Evolutionary conservation across 306 rosid genomes (phyloP).

Genomic region (Pyrus pyrifolia): DNA sequence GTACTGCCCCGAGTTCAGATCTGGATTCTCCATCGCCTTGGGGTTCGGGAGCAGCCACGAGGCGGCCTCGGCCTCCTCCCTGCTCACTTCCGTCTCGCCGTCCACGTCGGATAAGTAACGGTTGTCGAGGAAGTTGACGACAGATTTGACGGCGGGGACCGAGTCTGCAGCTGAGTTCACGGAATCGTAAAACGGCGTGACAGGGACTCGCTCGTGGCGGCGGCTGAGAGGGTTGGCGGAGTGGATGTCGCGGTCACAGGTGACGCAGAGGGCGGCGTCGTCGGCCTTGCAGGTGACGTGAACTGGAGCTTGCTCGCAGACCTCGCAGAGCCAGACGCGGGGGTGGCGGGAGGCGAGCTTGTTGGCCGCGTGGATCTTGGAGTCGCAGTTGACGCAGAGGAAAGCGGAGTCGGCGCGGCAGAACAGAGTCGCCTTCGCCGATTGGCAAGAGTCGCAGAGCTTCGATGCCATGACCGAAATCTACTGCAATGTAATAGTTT

Average conservation of each 20-base stretch:
- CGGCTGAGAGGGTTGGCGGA: constrained; percentile 88
- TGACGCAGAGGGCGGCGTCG: constrained; percentile 77
- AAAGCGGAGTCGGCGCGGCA: constrained; percentile 93
- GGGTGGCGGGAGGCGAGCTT: constrained; percentile 94
- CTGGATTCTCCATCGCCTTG: constrained; percentile 39
- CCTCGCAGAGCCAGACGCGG: constrained; percentile 80
- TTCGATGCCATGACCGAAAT: constrained; percentile 63
- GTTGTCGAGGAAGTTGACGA: constrained; percentile 39
- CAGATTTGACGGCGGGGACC: constrained; percentile 3
- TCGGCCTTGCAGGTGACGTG: constrained; percentile 95
- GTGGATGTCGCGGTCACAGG: constrained; percentile 92
- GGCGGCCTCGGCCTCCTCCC: constrained; percentile 91
- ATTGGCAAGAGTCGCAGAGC: constrained; percentile 91
- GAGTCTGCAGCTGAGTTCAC: constrained; percentile 14
- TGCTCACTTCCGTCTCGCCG: constrained; percentile 43
- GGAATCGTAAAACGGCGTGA: constrained; percentile 52
- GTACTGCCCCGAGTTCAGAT: constrained; percentile 53
- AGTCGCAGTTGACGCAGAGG: constrained; percentile 66
- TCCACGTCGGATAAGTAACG: constrained; percentile 54
- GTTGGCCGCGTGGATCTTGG: constrained; percentile 81
- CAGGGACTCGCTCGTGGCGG: constrained; percentile 73
- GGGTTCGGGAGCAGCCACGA: constrained; percentile 79
- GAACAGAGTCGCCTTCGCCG: constrained; percentile 71
- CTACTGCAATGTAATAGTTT: background rate
- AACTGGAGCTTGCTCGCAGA: constrained; percentile 89